Percentiles rank a stretch among this genome's conserved stretches.
Conservation (phyloP, 495 filamentous ascomycete species). For the Trichoderma orchidacearum region DNA sequence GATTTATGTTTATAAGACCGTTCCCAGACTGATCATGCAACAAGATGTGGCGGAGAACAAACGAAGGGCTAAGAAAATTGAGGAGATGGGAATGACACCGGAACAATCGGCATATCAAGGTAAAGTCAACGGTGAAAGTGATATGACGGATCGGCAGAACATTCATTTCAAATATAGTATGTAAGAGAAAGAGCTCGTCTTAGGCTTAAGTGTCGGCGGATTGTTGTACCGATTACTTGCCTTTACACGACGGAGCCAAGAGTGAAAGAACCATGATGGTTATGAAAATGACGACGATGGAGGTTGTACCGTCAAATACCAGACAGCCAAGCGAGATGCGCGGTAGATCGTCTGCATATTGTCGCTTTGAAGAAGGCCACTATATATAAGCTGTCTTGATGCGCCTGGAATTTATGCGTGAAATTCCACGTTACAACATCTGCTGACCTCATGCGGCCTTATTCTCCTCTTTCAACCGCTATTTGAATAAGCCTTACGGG, state of each 20-base stretch:
- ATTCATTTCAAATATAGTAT: background rate
- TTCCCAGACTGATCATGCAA: background rate
- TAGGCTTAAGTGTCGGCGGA: too few relatives aligned
- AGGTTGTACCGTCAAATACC: background rate
- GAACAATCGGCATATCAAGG: background rate
- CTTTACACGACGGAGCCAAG: too few relatives aligned
- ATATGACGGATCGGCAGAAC: slow-evolving; percentile 2
- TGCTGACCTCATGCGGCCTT: too few relatives aligned
- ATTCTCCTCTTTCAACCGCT: too few relatives aligned
- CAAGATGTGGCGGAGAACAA: background rate
- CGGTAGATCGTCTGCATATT: background rate
- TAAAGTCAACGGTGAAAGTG: background rate
- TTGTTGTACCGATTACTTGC: too few relatives aligned
- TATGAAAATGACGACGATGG: too few relatives aligned
- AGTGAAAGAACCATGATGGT: too few relatives aligned
- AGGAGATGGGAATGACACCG: background rate
- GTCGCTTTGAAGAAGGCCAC: background rate
- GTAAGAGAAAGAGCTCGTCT: too few relatives aligned
- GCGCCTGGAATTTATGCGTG: too few relatives aligned
- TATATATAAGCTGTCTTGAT: background rate
- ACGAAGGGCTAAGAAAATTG: background rate
- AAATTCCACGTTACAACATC: too few relatives aligned
- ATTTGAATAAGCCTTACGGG: too few relatives aligned
- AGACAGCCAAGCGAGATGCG: background rate
- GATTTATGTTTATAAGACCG: too few relatives aligned